phyloP scores from a whole-genome alignment of 192 early-diverging fungal species.

The Cetraspora pellucida region DNA sequence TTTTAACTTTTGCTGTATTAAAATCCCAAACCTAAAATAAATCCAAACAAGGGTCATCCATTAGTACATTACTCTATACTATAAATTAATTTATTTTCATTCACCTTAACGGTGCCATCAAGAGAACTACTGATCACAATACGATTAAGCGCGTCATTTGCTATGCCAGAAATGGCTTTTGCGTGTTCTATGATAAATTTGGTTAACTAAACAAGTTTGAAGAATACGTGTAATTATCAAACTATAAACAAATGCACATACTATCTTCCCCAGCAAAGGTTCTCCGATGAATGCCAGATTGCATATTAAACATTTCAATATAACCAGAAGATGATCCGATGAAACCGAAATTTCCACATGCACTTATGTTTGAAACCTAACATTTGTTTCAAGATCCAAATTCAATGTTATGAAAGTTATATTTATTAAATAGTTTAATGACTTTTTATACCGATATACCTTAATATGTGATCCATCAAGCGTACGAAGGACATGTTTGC shows the following conservation, averaged over 20 bases:
- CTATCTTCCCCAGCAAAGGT: conserved; percentile 60
- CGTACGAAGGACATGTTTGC: conserved; percentile 65
- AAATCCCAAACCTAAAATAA: conserved; percentile 84
- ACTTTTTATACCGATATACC: conserved; percentile 34
- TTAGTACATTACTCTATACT: neutral
- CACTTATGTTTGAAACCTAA: conserved; percentile 69
- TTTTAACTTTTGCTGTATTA: conserved; percentile 59
- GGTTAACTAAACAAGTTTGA: neutral
- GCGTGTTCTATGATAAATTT: conserved; percentile 58
- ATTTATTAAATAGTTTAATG: neutral
- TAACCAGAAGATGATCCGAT: conserved; percentile 75
- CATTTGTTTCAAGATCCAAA: conserved; percentile 23
- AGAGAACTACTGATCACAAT: conserved; percentile 75
- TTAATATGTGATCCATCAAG: conserved; percentile 64
- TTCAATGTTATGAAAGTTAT: neutral
- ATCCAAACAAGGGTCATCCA: neutral
- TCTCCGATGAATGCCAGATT: conserved; percentile 80
- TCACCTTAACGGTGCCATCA: conserved; percentile 79
- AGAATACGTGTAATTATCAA: neutral
- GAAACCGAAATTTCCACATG: conserved; percentile 94
- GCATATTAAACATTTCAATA: conserved; percentile 94
- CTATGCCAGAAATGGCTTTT: conserved; percentile 81
- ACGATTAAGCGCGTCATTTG: conserved; percentile 72
- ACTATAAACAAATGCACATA: neutral
- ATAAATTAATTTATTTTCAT: neutral